These are phyloP conservation scores for Candida nonsorbophila DNA, from an alignment of 805 yeast genomes.

Conservation along the genomic window DNA sequence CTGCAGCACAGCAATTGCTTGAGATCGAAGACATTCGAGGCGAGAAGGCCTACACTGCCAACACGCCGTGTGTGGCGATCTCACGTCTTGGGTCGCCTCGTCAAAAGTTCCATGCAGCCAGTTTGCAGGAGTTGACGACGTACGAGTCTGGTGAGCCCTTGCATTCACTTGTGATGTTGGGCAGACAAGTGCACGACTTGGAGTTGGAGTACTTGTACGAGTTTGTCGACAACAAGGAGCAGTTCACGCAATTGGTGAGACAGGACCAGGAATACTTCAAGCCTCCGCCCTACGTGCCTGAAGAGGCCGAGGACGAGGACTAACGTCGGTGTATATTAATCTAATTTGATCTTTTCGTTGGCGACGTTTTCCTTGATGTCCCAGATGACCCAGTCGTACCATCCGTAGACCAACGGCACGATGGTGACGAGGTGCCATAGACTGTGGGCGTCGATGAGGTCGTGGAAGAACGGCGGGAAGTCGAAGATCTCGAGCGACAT, in stretches of 20 bases:
- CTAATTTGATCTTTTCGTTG: slow-evolving; percentile 7
- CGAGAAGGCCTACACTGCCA: slow-evolving; percentile 74
- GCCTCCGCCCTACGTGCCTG: slow-evolving; percentile 64
- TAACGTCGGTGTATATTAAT: slow-evolving; percentile 1
- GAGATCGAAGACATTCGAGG: slow-evolving; percentile 79
- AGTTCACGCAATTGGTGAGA: slow-evolving; percentile 42
- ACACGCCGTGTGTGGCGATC: slow-evolving; percentile 91
- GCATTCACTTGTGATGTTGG: slow-evolving; percentile 86
- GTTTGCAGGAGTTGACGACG: slow-evolving; percentile 67
- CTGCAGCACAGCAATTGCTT: slow-evolving; percentile 82
- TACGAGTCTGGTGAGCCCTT: slow-evolving; percentile 93
- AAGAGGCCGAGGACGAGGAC: slow-evolving; percentile 17
- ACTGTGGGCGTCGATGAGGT: slow-evolving; percentile 84
- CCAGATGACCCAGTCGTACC: slow-evolving; percentile 45
- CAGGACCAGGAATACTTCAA: slow-evolving; percentile 66
- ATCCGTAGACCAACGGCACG: slow-evolving; percentile 29
- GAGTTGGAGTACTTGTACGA: slow-evolving; percentile 81
- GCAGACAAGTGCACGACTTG: slow-evolving; percentile 90
- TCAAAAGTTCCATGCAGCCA: slow-evolving; percentile 81
- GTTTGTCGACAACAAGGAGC: slow-evolving; percentile 59
- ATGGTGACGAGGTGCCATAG: slow-evolving; percentile 92
- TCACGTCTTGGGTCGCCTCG: slow-evolving; percentile 85
- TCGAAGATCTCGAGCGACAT: slow-evolving; percentile 91
- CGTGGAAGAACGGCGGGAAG: slow-evolving; percentile 62
- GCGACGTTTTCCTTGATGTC: slow-evolving; percentile 30